Base-by-base conservation (phyloP, 1,284 basidiomycete species). In the Tylopilus sp. region DNA sequence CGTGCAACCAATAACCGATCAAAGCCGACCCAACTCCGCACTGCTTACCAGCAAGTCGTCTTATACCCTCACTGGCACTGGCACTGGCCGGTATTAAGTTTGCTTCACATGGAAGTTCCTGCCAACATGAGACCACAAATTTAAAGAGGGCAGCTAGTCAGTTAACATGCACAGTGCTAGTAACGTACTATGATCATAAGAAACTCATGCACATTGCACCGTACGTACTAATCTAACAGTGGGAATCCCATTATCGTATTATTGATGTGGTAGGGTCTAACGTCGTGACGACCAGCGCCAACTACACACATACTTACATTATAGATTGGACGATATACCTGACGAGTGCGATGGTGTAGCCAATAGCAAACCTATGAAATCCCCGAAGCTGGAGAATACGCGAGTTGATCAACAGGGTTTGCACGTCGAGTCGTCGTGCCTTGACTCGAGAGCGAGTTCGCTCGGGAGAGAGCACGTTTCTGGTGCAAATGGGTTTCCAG, bases 1-100 rank as follows among this genome's bases (percentile, higher is more conserved):
- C 61, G 12, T 70, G 63, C 32, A 53, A 62, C 44, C 72, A 58
- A 73, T 74, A 53, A 69, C 62, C 59, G 74, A 57, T 72, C 60
- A 64, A 52, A 22, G 62, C 71, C 73, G 67, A 58, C 62, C 44
- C 65, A 74, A 53, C 57, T 36, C 74, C 74, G 71, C 72, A 62
- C 7, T 52, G 36, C 36, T 36, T 36, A 36, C 36, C 12, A 36
- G 36, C 36, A 36, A 36, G 36, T 36, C 36, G 12, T 13, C 36
- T 36, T 36, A 36, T 8, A 5, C 36, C 12, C 36, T 36, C 36
- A 36, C 36, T 36, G 36, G 36, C 12, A 29, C 29, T 29, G 29
- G 29, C 29, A 29, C 29, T 29, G 12, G 36, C 36, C 36, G 36
- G 36, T 36, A 36, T 36, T 36, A 36, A 36, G 8, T 36, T 36